phyloP scores from a whole-genome alignment of 768 basidiomycete species.

The Russula dissimulans region DNA sequence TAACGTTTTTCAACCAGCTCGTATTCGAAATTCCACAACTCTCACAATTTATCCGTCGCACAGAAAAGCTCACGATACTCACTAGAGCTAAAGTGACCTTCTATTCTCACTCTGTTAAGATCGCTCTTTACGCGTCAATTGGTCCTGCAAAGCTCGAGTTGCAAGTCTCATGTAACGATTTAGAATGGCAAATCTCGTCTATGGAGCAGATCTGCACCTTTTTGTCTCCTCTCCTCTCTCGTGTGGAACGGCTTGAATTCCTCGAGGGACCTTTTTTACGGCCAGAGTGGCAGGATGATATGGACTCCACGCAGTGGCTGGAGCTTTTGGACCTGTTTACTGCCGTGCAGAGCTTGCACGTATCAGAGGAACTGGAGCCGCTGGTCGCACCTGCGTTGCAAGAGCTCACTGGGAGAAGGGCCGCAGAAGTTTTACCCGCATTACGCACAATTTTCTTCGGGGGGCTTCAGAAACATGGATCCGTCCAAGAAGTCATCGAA shows the following conservation, averaged over 20 bases:
- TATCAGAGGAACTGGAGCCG: too few relatives aligned
- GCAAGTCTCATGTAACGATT: not conserved
- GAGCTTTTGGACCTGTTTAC: too few relatives aligned
- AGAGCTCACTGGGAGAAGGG: not conserved
- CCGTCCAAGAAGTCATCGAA: not conserved
- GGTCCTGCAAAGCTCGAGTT: too few relatives aligned
- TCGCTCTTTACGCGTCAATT: too few relatives aligned
- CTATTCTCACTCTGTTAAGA: not conserved
- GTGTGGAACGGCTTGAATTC: not conserved
- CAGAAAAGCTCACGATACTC: not conserved
- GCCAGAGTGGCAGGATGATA: too few relatives aligned
- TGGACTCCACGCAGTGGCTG: too few relatives aligned
- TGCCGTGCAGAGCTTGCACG: too few relatives aligned
- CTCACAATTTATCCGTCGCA: not conserved
- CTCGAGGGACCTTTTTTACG: too few relatives aligned
- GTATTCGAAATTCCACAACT: not conserved
- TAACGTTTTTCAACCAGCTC: not conserved
- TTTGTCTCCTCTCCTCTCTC: not conserved
- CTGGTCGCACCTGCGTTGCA: not conserved
- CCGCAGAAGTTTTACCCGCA: not conserved
- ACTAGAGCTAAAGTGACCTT: not conserved
- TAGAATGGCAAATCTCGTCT: not conserved
- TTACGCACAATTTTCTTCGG: not conserved
- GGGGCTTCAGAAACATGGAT: not conserved
- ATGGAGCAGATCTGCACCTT: not conserved